phyloP scores from a whole-genome alignment of 345 rosid species.

The Gossypium turneri region DNA sequence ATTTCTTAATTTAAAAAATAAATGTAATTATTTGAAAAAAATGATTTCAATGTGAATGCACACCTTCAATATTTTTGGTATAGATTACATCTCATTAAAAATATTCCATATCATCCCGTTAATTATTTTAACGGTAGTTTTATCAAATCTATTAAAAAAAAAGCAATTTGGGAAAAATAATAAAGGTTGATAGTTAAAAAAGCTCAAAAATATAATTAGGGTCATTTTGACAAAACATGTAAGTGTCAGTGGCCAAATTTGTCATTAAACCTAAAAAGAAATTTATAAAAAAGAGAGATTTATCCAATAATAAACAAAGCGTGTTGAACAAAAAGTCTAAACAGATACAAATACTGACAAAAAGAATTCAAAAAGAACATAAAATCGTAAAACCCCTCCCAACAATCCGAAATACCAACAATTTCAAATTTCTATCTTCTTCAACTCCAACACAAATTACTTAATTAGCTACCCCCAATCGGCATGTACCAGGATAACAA shows the following conservation, averaged over 20 bases:
- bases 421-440: not conserved
- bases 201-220: fast-evolving
- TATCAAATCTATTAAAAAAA: no score
- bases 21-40: no score
- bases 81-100: no score
- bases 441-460: not conserved
- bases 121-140: fast-evolving
- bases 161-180: no score
- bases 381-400: not conserved
- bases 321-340: slow-evolving; percentile 1
- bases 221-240: no score
- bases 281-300: not conserved
- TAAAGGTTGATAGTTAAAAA: no score
- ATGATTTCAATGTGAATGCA: no score
- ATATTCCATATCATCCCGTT: fast-evolving
- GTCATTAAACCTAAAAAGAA: no score
- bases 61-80: no score
- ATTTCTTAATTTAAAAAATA: no score
- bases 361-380: not conserved
- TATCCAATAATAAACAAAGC: not conserved
- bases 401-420: not conserved
- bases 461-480: not conserved
- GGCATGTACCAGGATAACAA: not conserved
- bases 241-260: fast-evolving
- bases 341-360: not conserved